These are phyloP conservation scores for Dillenia turbinata DNA, from an alignment of 164 flowering plant genomes.

Conservation along the genomic window DNA sequence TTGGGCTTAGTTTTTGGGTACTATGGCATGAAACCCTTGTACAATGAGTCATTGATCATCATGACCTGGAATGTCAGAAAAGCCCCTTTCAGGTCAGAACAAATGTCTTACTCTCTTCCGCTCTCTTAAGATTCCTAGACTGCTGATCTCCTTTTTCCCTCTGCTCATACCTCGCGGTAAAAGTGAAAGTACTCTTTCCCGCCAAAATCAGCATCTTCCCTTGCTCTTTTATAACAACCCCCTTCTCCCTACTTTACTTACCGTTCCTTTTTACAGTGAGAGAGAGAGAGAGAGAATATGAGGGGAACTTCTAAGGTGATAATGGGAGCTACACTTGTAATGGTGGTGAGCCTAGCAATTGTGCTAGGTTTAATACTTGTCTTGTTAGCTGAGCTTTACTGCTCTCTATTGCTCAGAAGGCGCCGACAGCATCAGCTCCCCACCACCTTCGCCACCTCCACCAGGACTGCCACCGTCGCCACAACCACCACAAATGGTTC, in stretches of 20 bases:
- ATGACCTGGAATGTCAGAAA: conserved; percentile 20
- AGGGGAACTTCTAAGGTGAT: conserved; percentile 61
- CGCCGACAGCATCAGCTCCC: conserved; percentile 23
- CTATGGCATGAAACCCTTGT: too few species aligned
- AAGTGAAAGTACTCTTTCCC: conserved; percentile 31
- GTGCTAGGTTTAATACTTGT: conserved; percentile 58
- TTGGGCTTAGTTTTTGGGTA: too few species aligned
- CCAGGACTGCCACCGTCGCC: conserved; percentile 10
- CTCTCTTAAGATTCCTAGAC: conserved; percentile 3
- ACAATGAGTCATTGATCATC: conserved; percentile 8
- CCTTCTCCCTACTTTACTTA: conserved; percentile 4
- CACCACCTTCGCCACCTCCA: conserved; percentile 7
- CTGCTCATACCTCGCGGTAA: neutral
- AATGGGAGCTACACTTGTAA: conserved; percentile 64
- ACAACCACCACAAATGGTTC: conserved; percentile 6
- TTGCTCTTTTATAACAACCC: neutral
- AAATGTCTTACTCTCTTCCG: conserved; percentile 16
- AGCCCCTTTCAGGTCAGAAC: neutral
- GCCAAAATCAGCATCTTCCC: conserved; percentile 26
- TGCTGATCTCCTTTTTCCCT: neutral
- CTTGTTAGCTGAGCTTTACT: conserved; percentile 82
- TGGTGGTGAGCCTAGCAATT: conserved; percentile 54
- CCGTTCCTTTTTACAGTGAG: neutral
- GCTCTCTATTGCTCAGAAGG: conserved; percentile 57
- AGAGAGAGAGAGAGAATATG: conserved; percentile 32